Evolutionary conservation across 2,329 filamentous ascomycete genomes (phyloP), one percentile per base, ranked within the genome.

Genomic region (Whalleya microplaca): DNA sequence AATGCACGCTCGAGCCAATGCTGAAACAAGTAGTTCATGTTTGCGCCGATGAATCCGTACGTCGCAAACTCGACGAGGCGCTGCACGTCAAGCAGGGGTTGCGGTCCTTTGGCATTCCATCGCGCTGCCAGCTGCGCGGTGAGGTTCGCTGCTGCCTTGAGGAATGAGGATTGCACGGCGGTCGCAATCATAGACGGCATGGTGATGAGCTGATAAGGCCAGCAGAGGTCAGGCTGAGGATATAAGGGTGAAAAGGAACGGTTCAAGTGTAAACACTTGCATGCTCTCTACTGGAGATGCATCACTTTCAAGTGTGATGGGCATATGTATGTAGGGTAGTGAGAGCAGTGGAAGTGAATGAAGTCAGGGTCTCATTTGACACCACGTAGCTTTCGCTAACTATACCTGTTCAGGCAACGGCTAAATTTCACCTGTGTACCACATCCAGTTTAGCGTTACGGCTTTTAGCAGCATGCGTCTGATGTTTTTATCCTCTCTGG

Each of bases 21-120:
- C 51, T 74, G 72, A 48, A 73, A 67, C 48, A 71, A 56, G 65
- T 74, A 74, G 58, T 71, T 69, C 61, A 74, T 64, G 59, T 73
- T 71, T 1, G 72, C 73, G 18, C 72, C 69, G 52, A 74, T 41
- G 46, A 70, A 66, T 19, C 72, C 72, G 51, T 73, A 74, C 41
- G 72, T 46, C 21, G 71, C 72, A 50, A 74, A 74, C 63, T 74
- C 72, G 29, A 67, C 41, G 19, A 74, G 67, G 59, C 73, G 72
- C 59, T 72, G 72, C 50, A 52, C 53, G 62, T 74, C 72, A 56
- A 73, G 50, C 19, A 37, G 32, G 9, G 57, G 46, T 40, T 43
- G 45, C 21, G 46, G 54, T 1, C 44, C 47, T 8, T 20, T 45
- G 16, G 44, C 53, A 27, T 47, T 45, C 58, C 58, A 58, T n/a